Percentiles rank a stretch among this genome's conserved stretches.
Conservation (phyloP, 2,329 filamentous ascomycete genomes). For the Penicillium sp. region DNA sequence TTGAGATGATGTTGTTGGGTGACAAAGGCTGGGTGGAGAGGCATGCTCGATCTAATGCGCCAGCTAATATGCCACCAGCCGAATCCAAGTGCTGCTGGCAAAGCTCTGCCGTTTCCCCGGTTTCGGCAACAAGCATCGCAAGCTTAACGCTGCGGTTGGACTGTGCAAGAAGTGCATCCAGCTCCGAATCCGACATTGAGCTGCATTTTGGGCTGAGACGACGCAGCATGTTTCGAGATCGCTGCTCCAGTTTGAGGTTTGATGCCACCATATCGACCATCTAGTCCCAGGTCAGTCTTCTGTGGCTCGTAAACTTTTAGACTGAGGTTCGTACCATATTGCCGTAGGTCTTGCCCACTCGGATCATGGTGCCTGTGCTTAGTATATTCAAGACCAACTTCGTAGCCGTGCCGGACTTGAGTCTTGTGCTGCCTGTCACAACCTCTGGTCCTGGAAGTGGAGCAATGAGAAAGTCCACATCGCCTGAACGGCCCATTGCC, state of each 20-base stretch:
- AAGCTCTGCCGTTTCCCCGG: slow-evolving; percentile 33
- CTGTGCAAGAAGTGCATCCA: slow-evolving; percentile 37
- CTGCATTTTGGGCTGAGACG: slow-evolving; percentile 31
- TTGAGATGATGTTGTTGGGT: accelerated
- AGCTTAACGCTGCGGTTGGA: slow-evolving; percentile 45
- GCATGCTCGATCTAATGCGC: slow-evolving; percentile 24
- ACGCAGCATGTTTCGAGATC: slow-evolving; percentile 44
- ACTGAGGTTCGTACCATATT: slow-evolving; percentile 43
- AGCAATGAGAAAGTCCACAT: slow-evolving; percentile 44
- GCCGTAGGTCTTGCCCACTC: slow-evolving; percentile 51
- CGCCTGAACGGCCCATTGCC: slow-evolving; percentile 35
- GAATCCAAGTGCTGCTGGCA: slow-evolving; percentile 31
- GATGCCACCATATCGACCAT: slow-evolving; percentile 49
- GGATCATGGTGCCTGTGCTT: slow-evolving; percentile 52
- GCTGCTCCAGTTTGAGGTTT: slow-evolving; percentile 47
- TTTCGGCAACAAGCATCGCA: slow-evolving; percentile 39
- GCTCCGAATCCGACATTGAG: slow-evolving; percentile 29
- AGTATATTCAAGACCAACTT: slow-evolving; percentile 55
- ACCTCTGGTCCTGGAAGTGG: slow-evolving; percentile 53
- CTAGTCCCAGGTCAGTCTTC: slow-evolving; percentile 22
- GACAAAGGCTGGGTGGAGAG: slow-evolving; percentile 6
- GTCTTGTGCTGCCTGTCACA: slow-evolving; percentile 54
- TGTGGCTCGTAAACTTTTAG: not conserved
- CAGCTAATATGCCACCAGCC: slow-evolving; percentile 34
- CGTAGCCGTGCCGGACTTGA: slow-evolving; percentile 55